Percentiles rank a stretch among this genome's conserved stretches.
Conservation (phyloP, 441 rosid genomes). For the Adansonia gregorii region DNA sequence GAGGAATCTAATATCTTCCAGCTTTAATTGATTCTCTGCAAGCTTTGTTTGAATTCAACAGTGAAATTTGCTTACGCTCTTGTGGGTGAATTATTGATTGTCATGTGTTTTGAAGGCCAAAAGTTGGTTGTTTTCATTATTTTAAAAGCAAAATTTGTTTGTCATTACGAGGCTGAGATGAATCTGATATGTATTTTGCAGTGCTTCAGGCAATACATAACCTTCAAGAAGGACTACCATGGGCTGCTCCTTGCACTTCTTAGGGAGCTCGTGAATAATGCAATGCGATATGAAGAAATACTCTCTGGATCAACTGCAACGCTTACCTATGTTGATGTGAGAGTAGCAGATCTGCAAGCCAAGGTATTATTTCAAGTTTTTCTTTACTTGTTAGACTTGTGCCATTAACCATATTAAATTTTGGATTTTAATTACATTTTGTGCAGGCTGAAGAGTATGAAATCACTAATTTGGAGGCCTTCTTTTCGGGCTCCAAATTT, state of each 20-base stretch:
- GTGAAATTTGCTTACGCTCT: background rate
- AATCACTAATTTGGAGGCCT: conserved; percentile 69
- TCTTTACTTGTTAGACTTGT: background rate
- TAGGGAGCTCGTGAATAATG: conserved; percentile 78
- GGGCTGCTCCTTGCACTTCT: conserved; percentile 79
- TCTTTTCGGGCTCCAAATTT: conserved; percentile 77
- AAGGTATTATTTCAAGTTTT: conserved; percentile 51
- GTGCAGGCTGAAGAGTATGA: conserved; percentile 84
- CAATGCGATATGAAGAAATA: conserved; percentile 83
- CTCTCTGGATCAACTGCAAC: conserved; percentile 70
- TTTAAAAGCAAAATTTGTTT: background rate
- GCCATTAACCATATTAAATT: background rate
- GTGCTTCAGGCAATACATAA: conserved; percentile 90
- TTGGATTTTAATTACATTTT: background rate
- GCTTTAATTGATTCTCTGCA: background rate
- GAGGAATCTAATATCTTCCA: background rate
- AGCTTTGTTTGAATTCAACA: background rate
- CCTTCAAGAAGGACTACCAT: conserved; percentile 88
- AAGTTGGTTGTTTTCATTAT: conserved; percentile 9
- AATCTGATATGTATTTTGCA: conserved; percentile 36
- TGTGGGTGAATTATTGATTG: background rate
- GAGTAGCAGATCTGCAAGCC: conserved; percentile 68
- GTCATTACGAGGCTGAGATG: background rate
- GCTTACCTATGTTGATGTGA: conserved; percentile 60
- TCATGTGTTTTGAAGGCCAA: conserved; percentile 13